A percentile compares a stretch with the other conserved stretches of the same genome.
Evolutionary conservation across 257 asterid genomes (phyloP).

Genomic region (Przewalskia tangutica): DNA sequence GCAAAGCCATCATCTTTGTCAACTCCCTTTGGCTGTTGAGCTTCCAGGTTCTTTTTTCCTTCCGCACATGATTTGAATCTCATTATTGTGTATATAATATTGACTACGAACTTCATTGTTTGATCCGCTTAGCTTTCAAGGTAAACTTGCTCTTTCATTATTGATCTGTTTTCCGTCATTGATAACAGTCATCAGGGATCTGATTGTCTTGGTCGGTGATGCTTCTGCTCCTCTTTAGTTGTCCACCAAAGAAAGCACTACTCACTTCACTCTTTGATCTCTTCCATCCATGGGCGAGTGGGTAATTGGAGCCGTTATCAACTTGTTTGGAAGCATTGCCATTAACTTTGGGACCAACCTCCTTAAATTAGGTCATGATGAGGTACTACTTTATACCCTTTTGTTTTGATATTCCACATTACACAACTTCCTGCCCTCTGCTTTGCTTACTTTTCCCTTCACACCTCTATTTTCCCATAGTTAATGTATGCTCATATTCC

Average conservation of each 20-base stretch:
- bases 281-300: conserved; percentile 72
- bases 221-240: neutral
- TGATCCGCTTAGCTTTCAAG: neutral
- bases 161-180: neutral
- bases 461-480: neutral
- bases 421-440: neutral
- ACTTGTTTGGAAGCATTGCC: conserved; percentile 81
- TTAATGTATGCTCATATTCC: no score
- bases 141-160: neutral
- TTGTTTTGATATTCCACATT: neutral
- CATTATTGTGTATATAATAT: neutral
- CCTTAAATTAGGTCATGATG: conserved; percentile 82
- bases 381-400: conserved; percentile 30
- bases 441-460: neutral
- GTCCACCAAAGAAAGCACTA: neutral
- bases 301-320: conserved; percentile 87
- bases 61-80: neutral
- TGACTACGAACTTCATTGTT: neutral
- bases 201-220: neutral
- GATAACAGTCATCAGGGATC: neutral
- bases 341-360: conserved; percentile 96
- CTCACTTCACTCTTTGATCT: neutral
- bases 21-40: neutral
- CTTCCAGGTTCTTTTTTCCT: neutral
- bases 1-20: neutral